Conservation (phyloP, 768 basidiomycete species). For the Leccinum incarnatum region DNA sequence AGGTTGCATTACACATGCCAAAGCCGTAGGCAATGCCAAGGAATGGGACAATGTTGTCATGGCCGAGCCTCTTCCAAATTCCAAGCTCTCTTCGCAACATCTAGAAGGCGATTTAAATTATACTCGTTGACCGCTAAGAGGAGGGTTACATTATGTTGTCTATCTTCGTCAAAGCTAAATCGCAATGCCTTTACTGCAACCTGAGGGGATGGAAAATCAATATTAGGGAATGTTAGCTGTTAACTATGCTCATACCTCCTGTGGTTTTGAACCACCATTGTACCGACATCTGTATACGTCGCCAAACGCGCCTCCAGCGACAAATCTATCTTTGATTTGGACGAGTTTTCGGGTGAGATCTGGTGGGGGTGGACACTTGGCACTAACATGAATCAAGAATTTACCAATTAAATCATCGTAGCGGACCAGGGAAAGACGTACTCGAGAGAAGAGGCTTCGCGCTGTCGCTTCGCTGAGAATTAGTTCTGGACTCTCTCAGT, state of each 20-base stretch:
- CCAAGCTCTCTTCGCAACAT: background rate
- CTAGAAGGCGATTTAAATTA: background rate
- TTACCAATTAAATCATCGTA: background rate
- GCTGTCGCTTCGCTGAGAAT: background rate
- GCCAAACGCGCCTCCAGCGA: background rate
- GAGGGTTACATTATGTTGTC: background rate
- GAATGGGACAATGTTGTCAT: background rate
- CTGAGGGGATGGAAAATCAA: background rate
- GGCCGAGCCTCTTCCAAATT: background rate
- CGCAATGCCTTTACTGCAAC: background rate
- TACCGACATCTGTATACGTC: background rate
- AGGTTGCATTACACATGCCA: background rate
- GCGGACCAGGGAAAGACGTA: background rate
- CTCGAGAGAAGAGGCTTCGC: background rate
- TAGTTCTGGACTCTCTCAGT: background rate
- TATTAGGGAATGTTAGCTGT: background rate
- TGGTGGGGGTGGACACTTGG: background rate
- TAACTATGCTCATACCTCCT: background rate
- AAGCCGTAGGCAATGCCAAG: background rate
- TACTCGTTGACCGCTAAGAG: background rate
- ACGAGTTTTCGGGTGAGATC: background rate
- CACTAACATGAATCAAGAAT: constrained; percentile 15
- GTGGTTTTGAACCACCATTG: background rate
- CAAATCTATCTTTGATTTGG: background rate
- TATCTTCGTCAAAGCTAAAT: background rate